These are phyloP conservation scores for Entelexis sorbosivorans DNA, from an alignment of 1,139 yeast genomes.

Conservation along the genomic window DNA sequence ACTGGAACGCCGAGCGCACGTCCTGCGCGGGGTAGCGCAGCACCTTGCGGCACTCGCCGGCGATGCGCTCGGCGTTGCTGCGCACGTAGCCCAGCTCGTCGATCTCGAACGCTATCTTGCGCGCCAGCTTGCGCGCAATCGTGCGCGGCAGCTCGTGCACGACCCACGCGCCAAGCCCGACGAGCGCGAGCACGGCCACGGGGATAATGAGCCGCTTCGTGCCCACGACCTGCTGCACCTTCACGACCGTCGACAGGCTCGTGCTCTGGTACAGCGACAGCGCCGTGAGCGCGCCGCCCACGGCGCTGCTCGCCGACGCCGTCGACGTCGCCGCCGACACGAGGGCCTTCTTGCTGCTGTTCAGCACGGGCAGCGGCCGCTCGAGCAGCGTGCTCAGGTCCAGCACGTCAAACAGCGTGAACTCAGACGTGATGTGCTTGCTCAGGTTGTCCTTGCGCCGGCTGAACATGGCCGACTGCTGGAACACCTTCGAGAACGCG, in stretches of 20 bases:
- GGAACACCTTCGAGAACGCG: conserved; percentile 51
- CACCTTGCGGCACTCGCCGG: conserved; percentile 75
- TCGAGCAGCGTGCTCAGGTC: conserved; percentile 34
- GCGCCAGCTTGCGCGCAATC: conserved; percentile 70
- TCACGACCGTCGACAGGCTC: conserved; percentile 21
- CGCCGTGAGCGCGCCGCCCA: conserved; percentile 30
- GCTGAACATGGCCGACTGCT: conserved; percentile 74
- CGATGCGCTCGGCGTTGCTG: conserved; percentile 60
- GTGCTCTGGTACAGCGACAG: conserved; percentile 33
- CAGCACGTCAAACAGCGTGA: conserved; percentile 59
- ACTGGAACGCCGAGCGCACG: conserved; percentile 65
- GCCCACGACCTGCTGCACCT: conserved; percentile 3
- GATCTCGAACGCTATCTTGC: conserved; percentile 54
- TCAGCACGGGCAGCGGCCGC: conserved; percentile 23
- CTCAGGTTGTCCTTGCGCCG: conserved; percentile 55
- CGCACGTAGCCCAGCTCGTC: conserved; percentile 64
- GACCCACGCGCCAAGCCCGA: conserved; percentile 54
- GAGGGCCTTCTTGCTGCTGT: conserved; percentile 24
- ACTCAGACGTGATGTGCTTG: conserved; percentile 47
- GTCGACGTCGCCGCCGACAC: conserved; percentile 27
- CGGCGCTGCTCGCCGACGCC: conserved; percentile 17
- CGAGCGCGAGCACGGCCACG: conserved; percentile 39
- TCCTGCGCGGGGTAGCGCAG: conserved; percentile 74
- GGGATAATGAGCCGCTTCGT: conserved; percentile 13
- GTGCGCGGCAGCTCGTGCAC: conserved; percentile 80